phyloP scores from a whole-genome alignment of 2,329 filamentous ascomycete genomes.

The Aspergillus ustus region DNA sequence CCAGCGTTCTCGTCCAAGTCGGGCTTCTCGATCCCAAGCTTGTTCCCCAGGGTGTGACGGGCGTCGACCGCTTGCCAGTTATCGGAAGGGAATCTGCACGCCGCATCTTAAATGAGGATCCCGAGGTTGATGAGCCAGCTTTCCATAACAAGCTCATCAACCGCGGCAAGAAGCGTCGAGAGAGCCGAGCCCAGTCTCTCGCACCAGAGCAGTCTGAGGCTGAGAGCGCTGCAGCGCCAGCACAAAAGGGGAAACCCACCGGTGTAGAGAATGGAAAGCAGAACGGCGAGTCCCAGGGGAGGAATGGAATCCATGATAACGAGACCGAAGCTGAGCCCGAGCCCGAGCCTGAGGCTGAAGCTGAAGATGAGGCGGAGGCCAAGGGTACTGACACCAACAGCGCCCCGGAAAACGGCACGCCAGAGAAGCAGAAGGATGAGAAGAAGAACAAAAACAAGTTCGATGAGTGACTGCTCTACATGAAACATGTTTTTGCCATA shows the following conservation, averaged over 20 bases:
- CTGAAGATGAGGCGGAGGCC: not conserved
- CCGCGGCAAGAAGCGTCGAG: slow-evolving; percentile 23
- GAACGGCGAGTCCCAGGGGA: not conserved
- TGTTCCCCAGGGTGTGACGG: slow-evolving; percentile 52
- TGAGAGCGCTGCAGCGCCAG: not conserved
- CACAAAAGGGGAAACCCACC: not conserved
- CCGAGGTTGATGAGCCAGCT: slow-evolving; percentile 37
- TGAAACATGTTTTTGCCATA: not conserved
- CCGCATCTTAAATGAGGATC: slow-evolving; percentile 46
- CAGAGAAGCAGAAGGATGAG: not conserved
- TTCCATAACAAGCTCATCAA: slow-evolving; percentile 42
- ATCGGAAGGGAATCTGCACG: slow-evolving; percentile 45
- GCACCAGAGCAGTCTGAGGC: slow-evolving; percentile 4
- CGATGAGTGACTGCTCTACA: not conserved
- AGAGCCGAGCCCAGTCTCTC: slow-evolving; percentile 11
- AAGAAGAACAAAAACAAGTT: not conserved
- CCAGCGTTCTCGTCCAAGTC: slow-evolving; percentile 62
- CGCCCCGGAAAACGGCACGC: not conserved
- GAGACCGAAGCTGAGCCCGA: not conserved
- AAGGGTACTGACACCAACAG: not conserved
- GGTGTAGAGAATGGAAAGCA: slow-evolving; percentile 3
- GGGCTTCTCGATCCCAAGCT: slow-evolving; percentile 62
- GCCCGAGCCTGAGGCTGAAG: not conserved
- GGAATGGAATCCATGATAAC: not conserved
- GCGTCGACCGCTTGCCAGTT: slow-evolving; percentile 46